Evolutionary conservation across 2,329 filamentous ascomycete species (phyloP), one percentile per base, ranked within the genome.

Genomic region (Lithohypha guttulata): DNA sequence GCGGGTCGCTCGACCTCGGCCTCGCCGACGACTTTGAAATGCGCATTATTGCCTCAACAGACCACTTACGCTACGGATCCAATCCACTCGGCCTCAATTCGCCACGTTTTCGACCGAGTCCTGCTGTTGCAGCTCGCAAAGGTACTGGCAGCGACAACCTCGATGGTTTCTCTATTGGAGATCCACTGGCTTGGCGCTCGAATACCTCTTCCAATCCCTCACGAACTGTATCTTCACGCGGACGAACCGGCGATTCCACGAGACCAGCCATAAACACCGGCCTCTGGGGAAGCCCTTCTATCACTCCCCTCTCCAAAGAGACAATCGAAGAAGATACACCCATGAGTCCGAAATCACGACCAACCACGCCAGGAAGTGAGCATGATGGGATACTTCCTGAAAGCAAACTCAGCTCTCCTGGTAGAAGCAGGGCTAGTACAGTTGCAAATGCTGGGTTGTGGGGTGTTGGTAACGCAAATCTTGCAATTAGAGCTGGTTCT

Each of bases 11-110:
- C 13, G 55, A 59, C 30, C 41, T 52, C 21, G 51, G 54, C 4
- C 48, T 73, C 22, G 61, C 69, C n/a, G 63, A 69, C 2, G 61
- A 69, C 8, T 79, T 77, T 51, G 68, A 74, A 21, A 63, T 79
- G 58, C 71, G 70, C 48, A 55, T 78, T 19, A 60, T 75, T 21
- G 72, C 74, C 9, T 78, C 75, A 1, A 68, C 70, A 10, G 75
- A 79, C 42, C 76, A 80, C 53, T 60, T 79, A 8, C 68, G 73
- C 18, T 61, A 66, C 6, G 66, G 66, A 13, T 55, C 53, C 10
- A 60, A 60, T 34, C 56, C 56, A 28, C 33, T 54, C 10, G 48
- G 47, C 4, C 34, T 47, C 23, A 51, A 50, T 29, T 52, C 49
- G 15, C 49, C 49, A 14, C 41, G 48, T 28, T 42, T 49, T 6